Conservation (phyloP, 805 yeast genomes). For the Danielia oregonensis region DNA sequence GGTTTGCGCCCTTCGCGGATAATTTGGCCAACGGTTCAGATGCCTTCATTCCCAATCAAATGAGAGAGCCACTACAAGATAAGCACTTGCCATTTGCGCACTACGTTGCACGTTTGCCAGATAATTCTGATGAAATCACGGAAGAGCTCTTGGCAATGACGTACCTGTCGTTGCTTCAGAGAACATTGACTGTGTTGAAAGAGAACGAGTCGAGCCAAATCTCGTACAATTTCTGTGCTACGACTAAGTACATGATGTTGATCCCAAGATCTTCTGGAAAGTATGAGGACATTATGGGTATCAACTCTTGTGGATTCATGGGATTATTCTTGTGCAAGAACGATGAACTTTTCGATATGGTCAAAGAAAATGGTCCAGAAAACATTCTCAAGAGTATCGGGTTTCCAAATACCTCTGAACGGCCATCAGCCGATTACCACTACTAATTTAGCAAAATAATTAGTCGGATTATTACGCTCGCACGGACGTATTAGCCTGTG, state of each 20-base stretch:
- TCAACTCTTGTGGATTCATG: constrained; percentile 77
- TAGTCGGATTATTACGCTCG: too few relatives aligned
- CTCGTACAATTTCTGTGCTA: constrained; percentile 80
- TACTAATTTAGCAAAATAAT: too few relatives aligned
- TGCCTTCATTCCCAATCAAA: constrained; percentile 51
- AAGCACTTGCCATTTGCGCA: constrained; percentile 75
- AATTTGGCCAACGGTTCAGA: constrained; percentile 36
- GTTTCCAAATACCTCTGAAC: constrained; percentile 57
- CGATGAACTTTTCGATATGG: constrained; percentile 47
- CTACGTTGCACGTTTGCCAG: constrained; percentile 62
- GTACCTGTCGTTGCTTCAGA: constrained; percentile 69
- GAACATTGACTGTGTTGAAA: constrained; percentile 63
- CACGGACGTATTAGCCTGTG: too few relatives aligned
- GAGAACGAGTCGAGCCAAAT: constrained; percentile 44
- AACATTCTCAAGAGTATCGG: constrained; percentile 64
- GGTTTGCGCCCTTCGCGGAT: constrained; percentile 58
- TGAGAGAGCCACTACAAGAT: constrained; percentile 58
- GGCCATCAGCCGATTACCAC: constrained; percentile 59
- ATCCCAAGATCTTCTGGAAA: constrained; percentile 72
- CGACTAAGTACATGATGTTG: constrained; percentile 76
- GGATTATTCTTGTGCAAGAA: constrained; percentile 79
- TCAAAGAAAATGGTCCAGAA: constrained; percentile 45
- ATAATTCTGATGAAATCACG: constrained; percentile 36
- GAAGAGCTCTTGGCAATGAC: constrained; percentile 62
- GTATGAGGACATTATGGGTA: constrained; percentile 50